phyloP scores from a whole-genome alignment of 2,329 filamentous ascomycete genomes.

The Aphanoascus verrucosus region DNA sequence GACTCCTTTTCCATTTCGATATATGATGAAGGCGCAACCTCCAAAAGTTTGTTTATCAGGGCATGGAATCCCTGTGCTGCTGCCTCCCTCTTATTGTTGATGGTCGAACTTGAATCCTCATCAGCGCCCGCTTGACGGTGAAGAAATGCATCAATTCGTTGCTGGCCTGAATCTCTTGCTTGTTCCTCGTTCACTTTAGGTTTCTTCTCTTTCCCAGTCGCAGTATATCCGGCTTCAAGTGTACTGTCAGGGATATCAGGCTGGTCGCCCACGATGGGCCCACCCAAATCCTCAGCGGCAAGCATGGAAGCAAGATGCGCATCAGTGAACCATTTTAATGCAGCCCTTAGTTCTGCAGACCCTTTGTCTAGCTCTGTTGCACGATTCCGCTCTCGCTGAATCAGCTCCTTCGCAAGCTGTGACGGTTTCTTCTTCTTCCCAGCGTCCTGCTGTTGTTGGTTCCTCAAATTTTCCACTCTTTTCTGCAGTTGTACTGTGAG shows the following conservation, averaged over 20 bases:
- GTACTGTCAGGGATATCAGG: conserved; percentile 51
- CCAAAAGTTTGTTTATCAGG: conserved; percentile 39
- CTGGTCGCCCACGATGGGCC: conserved; percentile 67
- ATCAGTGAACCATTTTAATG: conserved; percentile 61
- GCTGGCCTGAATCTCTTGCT: conserved; percentile 31
- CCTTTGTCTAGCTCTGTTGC: conserved; percentile 52
- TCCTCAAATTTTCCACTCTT: conserved; percentile 51
- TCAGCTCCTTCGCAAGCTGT: conserved; percentile 52
- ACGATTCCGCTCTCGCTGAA: conserved; percentile 50
- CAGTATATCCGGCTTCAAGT: conserved; percentile 44
- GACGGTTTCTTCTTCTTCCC: conserved; percentile 41
- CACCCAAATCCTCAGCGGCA: conserved; percentile 72
- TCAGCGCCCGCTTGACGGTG: conserved; percentile 26
- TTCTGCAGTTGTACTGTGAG: conserved; percentile 41
- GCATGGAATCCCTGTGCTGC: conserved; percentile 40
- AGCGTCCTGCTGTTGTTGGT: conserved; percentile 37
- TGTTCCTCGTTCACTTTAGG: conserved; percentile 29
- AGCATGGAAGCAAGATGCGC: conserved; percentile 61
- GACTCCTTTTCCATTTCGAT: conserved; percentile 41
- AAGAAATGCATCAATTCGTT: conserved; percentile 44
- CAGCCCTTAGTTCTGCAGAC: conserved; percentile 50
- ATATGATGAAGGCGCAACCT: conserved; percentile 38
- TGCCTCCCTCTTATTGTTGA: conserved; percentile 37
- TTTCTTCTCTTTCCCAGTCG: conserved; percentile 41
- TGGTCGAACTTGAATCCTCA: conserved; percentile 16